Evolutionary conservation across 164 flowering plant genomes (phyloP).

Genomic region (Pachysandra terminalis): DNA sequence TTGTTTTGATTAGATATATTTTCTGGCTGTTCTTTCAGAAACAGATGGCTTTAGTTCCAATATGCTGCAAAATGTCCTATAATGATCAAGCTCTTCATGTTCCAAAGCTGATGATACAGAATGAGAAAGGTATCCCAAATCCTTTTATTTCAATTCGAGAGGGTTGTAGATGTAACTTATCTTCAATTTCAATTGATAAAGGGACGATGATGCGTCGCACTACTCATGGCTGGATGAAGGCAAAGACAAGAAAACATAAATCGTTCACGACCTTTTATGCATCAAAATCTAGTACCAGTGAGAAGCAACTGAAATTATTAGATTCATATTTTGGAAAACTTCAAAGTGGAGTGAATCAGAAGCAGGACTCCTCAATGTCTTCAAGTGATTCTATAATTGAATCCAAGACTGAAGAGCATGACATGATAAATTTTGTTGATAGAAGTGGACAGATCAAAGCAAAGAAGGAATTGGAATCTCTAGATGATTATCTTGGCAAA

Average conservation of each 20-base stretch:
- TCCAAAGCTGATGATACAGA: constrained; percentile 12
- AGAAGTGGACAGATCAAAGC: constrained; percentile 21
- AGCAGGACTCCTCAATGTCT: constrained; percentile 6
- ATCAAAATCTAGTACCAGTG: constrained; percentile 23
- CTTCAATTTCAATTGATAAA: constrained; percentile 1
- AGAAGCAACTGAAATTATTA: constrained; percentile 38
- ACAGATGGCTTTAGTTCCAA: constrained; percentile 36
- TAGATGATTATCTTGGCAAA: constrained; percentile 41
- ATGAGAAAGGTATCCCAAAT: constrained; percentile 8
- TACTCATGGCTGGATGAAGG: constrained; percentile 9
- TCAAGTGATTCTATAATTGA: constrained; percentile 1
- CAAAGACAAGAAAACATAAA: constrained; percentile 10
- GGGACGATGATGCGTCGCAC: constrained; percentile 5
- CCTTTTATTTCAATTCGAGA: constrained; percentile 7
- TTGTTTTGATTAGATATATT: too few relatives aligned
- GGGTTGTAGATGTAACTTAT: constrained; percentile 10
- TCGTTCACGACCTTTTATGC: too few relatives aligned
- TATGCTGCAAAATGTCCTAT: constrained; percentile 27
- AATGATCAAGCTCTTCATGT: constrained; percentile 26
- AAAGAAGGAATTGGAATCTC: constrained; percentile 29
- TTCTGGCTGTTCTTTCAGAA: constrained; percentile 16
- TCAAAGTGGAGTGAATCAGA: constrained; percentile 18
- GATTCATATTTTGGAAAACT: constrained; percentile 53
- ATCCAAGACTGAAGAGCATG: constrained; percentile 4
- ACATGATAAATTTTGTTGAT: constrained; percentile 6